phyloP scores from a whole-genome alignment of 371 early-diverging fungal species.

The Coemansia sp. region DNA sequence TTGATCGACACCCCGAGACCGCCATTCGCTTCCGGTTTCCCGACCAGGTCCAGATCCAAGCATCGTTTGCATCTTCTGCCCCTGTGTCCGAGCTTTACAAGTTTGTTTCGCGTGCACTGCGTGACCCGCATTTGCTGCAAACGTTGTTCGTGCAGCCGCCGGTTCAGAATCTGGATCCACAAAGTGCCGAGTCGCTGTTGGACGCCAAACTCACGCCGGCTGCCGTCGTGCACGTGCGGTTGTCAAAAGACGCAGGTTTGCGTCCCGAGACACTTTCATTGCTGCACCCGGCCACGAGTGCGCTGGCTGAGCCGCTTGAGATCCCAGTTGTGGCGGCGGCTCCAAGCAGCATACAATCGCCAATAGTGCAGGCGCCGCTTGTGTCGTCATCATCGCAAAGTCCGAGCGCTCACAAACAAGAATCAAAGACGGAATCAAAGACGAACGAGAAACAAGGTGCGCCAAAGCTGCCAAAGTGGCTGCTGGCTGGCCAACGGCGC shows the following conservation, averaged over 20 bases:
- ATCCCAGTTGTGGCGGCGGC: not conserved
- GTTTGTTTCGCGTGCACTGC: conserved; percentile 18
- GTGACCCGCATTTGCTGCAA: conserved; percentile 3
- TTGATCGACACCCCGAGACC: conserved; percentile 56
- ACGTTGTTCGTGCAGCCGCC: conserved; percentile 31
- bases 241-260: not conserved
- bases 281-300: conserved; percentile 12
- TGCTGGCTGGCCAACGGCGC: conserved; percentile 35
- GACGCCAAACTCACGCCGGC: conserved; percentile 56
- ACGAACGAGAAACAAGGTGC: not conserved
- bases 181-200: conserved; percentile 48
- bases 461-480: conserved; percentile 45
- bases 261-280: conserved; percentile 12
- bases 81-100: conserved; percentile 28
- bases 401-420: conserved; percentile 5
- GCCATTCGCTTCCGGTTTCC: conserved; percentile 60
- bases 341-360: not conserved
- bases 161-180: conserved; percentile 21
- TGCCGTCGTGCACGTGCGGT: conserved; percentile 52
- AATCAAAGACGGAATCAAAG: not conserved
- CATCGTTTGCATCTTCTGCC: conserved; percentile 54
- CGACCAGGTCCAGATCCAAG: conserved; percentile 55
- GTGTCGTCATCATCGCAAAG: conserved; percentile 1
- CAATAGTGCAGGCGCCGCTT: not conserved
- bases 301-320: conserved; percentile 13